Percentiles rank a stretch among this genome's conserved stretches.
Evolutionary conservation across 192 early-diverging fungal genomes (phyloP).

Genomic region (Linnemannia exigua): DNA sequence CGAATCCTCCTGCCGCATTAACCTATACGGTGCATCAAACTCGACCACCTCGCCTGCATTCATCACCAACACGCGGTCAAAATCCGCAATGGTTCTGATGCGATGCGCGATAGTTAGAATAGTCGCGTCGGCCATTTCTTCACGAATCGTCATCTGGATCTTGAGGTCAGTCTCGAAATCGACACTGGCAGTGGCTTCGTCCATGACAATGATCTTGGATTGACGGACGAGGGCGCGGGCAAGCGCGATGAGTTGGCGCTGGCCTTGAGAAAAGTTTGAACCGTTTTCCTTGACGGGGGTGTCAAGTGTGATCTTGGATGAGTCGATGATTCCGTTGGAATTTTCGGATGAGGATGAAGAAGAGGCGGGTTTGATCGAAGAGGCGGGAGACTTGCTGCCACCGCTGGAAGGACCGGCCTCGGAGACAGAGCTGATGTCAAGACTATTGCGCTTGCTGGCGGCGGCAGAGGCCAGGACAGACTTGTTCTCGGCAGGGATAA

Average conservation of each 20-base stretch:
- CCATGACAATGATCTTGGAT: conserved; percentile 79
- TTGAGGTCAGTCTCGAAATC: conserved; percentile 87
- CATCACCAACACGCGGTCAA: conserved; percentile 75
- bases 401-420: neutral
- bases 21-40: conserved; percentile 80
- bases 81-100: conserved; percentile 82
- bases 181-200: conserved; percentile 93
- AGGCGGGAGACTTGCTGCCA: conserved; percentile 9
- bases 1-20: conserved; percentile 73
- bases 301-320: conserved; percentile 70
- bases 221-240: conserved; percentile 79
- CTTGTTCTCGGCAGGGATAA: conserved; percentile 59
- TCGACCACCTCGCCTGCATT: conserved; percentile 85
- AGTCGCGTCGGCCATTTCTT: conserved; percentile 79
- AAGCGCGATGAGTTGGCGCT: conserved; percentile 78
- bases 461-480: conserved; percentile 39
- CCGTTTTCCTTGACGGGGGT: conserved; percentile 82
- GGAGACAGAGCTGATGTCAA: neutral
- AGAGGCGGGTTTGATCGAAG: conserved; percentile 18
- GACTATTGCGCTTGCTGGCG: neutral
- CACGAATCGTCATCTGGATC: conserved; percentile 89
- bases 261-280: conserved; percentile 79
- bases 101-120: conserved; percentile 92
- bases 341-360: neutral
- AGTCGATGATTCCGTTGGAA: conserved; percentile 17